These are phyloP conservation scores for Corymbia maculata DNA, from an alignment of 345 rosid species.

Conservation along the genomic window DNA sequence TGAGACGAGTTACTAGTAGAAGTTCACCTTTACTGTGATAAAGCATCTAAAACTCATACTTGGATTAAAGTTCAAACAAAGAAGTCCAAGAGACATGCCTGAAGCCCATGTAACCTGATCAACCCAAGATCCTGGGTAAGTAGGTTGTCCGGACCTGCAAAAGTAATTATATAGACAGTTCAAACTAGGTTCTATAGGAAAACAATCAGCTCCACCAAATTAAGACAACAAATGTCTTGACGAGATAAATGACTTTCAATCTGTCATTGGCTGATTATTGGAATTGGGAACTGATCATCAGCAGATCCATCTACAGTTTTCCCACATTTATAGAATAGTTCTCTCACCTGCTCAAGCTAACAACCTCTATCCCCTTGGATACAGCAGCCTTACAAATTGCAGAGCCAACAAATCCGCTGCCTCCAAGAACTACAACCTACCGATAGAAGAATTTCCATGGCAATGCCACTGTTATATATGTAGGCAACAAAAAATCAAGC, in stretches of 20 bases:
- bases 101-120: conserved; percentile 88
- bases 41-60: background rate
- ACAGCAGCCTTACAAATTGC: conserved; percentile 92
- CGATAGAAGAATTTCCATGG: conserved; percentile 4
- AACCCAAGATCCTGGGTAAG: conserved; percentile 57
- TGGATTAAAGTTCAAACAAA: background rate
- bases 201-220: background rate
- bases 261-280: background rate
- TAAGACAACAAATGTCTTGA: background rate
- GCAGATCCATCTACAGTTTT: background rate
- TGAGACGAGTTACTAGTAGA: background rate
- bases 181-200: background rate
- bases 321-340: background rate
- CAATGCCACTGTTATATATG: background rate
- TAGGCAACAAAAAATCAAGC: background rate
- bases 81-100: conserved; percentile 30
- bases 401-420: conserved; percentile 90
- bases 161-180: background rate
- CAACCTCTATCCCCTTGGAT: conserved; percentile 69
- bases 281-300: background rate
- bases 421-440: conserved; percentile 90
- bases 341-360: conserved; percentile 79
- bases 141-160: conserved; percentile 82
- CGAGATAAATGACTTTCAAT: background rate
- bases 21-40: background rate